phyloP scores from a whole-genome alignment of 2,329 filamentous ascomycete species.

The Pseudogymnoascus sp. region DNA sequence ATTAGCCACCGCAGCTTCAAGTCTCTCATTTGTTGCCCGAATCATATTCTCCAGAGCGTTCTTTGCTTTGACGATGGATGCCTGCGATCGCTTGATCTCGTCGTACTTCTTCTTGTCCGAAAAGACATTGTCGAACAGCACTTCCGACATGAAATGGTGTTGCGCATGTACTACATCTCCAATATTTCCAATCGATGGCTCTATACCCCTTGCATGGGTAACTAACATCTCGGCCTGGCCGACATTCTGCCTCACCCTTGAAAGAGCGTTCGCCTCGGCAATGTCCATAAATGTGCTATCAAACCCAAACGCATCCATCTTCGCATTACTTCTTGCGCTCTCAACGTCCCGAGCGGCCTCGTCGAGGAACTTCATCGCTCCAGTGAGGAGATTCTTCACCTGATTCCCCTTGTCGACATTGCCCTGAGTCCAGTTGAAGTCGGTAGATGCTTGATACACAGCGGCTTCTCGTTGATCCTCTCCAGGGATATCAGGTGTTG shows the following conservation, averaged over 20 bases:
- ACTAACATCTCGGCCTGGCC: conserved; percentile 33
- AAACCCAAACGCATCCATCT: conserved; percentile 39
- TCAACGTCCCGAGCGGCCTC: conserved; percentile 32
- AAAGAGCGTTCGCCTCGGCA: conserved; percentile 45
- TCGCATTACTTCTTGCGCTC: conserved; percentile 34
- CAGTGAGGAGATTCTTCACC: conserved; percentile 32
- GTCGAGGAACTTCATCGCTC: conserved; percentile 31
- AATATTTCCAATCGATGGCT: conserved; percentile 32
- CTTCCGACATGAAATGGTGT: conserved; percentile 39
- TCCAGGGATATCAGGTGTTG: conserved; percentile 43
- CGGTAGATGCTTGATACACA: conserved; percentile 27
- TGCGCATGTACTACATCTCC: conserved; percentile 34
- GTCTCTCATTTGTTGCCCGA: conserved; percentile 26
- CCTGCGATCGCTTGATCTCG: conserved; percentile 38
- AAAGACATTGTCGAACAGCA: conserved; percentile 49
- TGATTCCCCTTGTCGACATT: conserved; percentile 34
- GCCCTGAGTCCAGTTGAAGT: conserved; percentile 31
- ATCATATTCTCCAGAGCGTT: conserved; percentile 27
- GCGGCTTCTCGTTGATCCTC: conserved; percentile 40
- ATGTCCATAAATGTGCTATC: conserved; percentile 41
- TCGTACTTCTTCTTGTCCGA: conserved; percentile 44
- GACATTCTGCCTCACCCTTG: conserved; percentile 36
- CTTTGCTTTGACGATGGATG: conserved; percentile 30
- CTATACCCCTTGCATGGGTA: conserved; percentile 33
- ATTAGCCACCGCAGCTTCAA: conserved; percentile 25